A percentile compares a stretch with the other conserved stretches of the same genome.
Evolutionary conservation across 371 early-diverging fungal genomes (phyloP).

Genomic region (Caulochytrium protostelioides): DNA sequence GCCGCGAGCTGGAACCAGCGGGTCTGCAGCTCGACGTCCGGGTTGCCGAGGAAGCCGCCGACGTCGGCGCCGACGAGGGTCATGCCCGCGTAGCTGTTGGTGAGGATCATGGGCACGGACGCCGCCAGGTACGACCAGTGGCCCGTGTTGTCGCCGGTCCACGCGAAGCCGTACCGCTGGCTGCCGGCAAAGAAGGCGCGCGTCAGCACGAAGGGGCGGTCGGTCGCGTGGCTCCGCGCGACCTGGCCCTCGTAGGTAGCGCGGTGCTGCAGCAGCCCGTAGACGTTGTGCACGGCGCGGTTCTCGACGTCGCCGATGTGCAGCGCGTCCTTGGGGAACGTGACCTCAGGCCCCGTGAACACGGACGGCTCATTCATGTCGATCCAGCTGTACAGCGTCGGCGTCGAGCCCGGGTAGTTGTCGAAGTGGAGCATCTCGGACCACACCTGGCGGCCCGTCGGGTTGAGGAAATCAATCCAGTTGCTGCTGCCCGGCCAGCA

Average conservation of each 20-base stretch:
- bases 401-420: slow-evolving; percentile 51
- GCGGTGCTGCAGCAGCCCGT: slow-evolving; percentile 39
- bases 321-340: slow-evolving; percentile 70
- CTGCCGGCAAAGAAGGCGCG: slow-evolving; percentile 78
- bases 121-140: slow-evolving; percentile 55
- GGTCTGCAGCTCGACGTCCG: slow-evolving; percentile 46
- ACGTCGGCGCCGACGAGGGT: slow-evolving; percentile 72
- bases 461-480: slow-evolving; percentile 70
- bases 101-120: slow-evolving; percentile 58
- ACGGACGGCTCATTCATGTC: slow-evolving; percentile 91
- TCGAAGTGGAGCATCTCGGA: slow-evolving; percentile 40
- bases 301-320: slow-evolving; percentile 59
- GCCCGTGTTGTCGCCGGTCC: slow-evolving; percentile 81
- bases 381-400: slow-evolving; percentile 63
- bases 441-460: slow-evolving; percentile 63
- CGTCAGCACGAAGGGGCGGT: slow-evolving; percentile 64
- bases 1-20: slow-evolving; percentile 83
- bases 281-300: slow-evolving; percentile 72
- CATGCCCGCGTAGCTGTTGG: slow-evolving; percentile 48
- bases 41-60: slow-evolving; percentile 80
- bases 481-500: slow-evolving; percentile 76
- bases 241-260: slow-evolving; percentile 28
- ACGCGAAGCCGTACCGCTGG: slow-evolving; percentile 66
- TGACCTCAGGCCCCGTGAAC: slow-evolving; percentile 76
- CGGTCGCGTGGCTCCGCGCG: slow-evolving; percentile 15